phyloP scores from a whole-genome alignment of 208 protist genomes.

The Acanthamoeba lenticulata region DNA sequence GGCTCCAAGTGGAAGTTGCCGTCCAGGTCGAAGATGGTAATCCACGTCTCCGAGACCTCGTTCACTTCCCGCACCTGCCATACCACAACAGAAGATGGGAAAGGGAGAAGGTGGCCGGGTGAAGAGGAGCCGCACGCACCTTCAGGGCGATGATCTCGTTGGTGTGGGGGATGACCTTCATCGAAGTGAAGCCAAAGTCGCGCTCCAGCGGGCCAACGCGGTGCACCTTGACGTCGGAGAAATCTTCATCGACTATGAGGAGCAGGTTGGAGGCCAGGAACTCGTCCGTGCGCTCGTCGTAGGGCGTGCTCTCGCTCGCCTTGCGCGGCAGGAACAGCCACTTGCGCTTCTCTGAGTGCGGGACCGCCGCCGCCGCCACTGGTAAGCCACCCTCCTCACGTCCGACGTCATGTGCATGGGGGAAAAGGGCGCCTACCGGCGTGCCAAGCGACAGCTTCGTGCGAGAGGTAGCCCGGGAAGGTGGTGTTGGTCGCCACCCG shows the following conservation, averaged over 20 bases:
- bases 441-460: conserved; percentile 76
- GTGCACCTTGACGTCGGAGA: conserved; percentile 15
- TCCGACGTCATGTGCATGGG: too few species aligned
- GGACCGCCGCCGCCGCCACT: too few species aligned
- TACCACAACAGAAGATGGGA: not conserved
- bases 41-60: conserved; percentile 41
- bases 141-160: conserved; percentile 67
- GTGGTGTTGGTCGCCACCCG: conserved; percentile 69
- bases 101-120: not conserved
- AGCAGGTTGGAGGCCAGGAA: conserved; percentile 52
- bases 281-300: conserved; percentile 74
- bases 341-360: conserved; percentile 51
- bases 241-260: conserved; percentile 66
- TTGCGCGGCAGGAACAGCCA: conserved; percentile 83
- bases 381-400: too few species aligned
- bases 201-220: conserved; percentile 28
- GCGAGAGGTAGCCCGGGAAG: conserved; percentile 78
- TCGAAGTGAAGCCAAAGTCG: conserved; percentile 52
- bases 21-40: conserved; percentile 60
- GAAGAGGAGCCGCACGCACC: not conserved
- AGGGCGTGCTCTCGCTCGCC: conserved; percentile 73
- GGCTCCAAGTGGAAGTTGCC: conserved; percentile 65
- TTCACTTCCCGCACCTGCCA: conserved; percentile 5
- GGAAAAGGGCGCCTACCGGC: too few species aligned
- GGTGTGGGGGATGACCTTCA: conserved; percentile 61